Base-by-base conservation (phyloP, 1,284 basidiomycete genomes). In the Cutaneotrichosporon curvatum region DNA sequence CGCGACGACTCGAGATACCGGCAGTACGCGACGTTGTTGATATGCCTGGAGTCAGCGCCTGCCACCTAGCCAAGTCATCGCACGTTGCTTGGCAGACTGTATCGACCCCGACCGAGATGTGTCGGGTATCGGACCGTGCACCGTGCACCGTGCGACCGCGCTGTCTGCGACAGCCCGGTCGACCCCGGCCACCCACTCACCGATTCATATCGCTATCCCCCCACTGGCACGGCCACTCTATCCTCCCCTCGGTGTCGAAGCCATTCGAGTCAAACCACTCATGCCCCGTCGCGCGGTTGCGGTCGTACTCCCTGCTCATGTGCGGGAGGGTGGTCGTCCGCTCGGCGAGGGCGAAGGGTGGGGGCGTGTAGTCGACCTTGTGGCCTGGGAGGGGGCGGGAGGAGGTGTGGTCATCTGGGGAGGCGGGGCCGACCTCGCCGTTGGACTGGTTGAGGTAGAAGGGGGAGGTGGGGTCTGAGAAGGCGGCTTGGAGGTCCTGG, bases 161-260 rank as follows among this genome's bases (percentile, higher is more conserved):
- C n/a, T n/a, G n/a, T n/a, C n/a, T n/a, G n/a, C n/a, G 28, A 14
- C 28, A 30, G 14, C 28, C 9, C 28, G 14, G 21, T 25, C 12
- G 9, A 21, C 19, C 15, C 9, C 14, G 19, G 23, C 16, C 14
- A 8, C 1, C 22, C 4, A 60, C 67, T 56, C 55, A 69, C 69
- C 59, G 51, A 55, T 66, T 70, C 53, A 62, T 67, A 55, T 72
- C 70, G 34, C 56, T 58, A 37, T 72, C 66, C 1, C 70, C 70
- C 70, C 70, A 72, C 6, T 66, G 66, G 15, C 67, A 63, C 15
- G 65, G 63, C 61, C 65, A 67, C 45, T 65, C 66, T 38, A 70
- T 39, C 6, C 60, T 44, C 15, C 64, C 65, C 21, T 56, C 45
- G 2, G 45, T 30, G 39, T 67, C 67, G 45, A 58, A 68, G 4